Conservation (phyloP, 1,139 yeast species). For the Kazachstania sp. region DNA sequence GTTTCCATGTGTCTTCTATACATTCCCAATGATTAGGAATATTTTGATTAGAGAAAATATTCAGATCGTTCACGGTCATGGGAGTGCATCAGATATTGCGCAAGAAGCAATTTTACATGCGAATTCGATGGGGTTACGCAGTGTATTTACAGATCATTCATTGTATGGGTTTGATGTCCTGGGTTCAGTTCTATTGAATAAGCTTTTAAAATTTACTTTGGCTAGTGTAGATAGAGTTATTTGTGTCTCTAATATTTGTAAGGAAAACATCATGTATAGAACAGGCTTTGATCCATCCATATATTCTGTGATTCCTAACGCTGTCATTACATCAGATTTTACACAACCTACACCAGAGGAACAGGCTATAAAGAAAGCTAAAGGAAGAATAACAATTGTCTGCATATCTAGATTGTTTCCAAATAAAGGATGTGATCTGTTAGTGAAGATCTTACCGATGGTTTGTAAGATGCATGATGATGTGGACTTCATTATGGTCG, state of each 20-base stretch:
- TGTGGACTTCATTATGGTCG: slow-evolving; percentile 81
- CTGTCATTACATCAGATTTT: slow-evolving; percentile 80
- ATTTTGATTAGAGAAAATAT: slow-evolving; percentile 79
- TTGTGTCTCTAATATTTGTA: slow-evolving; percentile 93
- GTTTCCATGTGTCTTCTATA: slow-evolving; percentile 81
- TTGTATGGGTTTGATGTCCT: slow-evolving; percentile 89
- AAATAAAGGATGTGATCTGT: slow-evolving; percentile 91
- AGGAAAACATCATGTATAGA: slow-evolving; percentile 87
- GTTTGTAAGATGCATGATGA: slow-evolving; percentile 58
- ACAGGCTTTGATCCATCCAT: slow-evolving; percentile 70
- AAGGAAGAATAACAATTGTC: slow-evolving; percentile 59
- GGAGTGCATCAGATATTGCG: slow-evolving; percentile 75
- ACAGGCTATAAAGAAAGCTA: slow-evolving; percentile 4
- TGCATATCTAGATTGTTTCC: slow-evolving; percentile 87
- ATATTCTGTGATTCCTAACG: slow-evolving; percentile 93
- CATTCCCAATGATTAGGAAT: slow-evolving; percentile 77
- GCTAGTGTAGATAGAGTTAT: slow-evolving; percentile 88
- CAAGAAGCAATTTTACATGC: slow-evolving; percentile 90
- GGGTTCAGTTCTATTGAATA: slow-evolving; percentile 77
- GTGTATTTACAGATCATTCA: slow-evolving; percentile 94
- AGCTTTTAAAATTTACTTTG: slow-evolving; percentile 70
- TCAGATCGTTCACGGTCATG: slow-evolving; percentile 93
- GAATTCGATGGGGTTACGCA: slow-evolving; percentile 81
- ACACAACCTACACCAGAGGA: slow-evolving; percentile 39
- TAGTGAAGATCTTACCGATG: slow-evolving; percentile 78